Evolutionary conservation across 352 stramenopile species (phyloP).

Genomic region (Phytophthora crassamura): DNA sequence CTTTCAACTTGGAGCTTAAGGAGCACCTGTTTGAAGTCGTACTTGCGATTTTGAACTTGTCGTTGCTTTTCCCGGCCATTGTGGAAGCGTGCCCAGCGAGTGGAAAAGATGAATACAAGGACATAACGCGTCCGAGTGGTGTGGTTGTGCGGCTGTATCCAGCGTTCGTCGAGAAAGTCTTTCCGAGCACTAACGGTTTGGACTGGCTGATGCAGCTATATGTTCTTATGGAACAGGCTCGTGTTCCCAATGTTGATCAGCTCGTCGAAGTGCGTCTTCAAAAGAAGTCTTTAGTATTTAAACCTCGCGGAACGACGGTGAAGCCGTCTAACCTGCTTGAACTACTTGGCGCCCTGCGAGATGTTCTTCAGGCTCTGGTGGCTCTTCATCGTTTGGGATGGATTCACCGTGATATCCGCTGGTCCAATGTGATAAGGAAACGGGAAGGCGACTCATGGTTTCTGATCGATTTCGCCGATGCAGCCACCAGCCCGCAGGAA

Average conservation of each 20-base stretch:
- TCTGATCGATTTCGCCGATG: no score
- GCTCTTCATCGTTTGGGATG: constrained; percentile 12
- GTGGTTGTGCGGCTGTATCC: constrained; percentile 13
- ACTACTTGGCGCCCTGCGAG: constrained; percentile 13
- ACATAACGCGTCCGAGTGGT: constrained; percentile 9
- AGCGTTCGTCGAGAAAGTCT: constrained; percentile 17
- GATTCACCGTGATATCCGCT: no score
- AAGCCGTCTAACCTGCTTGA: constrained; percentile 14
- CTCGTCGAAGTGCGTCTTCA: constrained; percentile 2
- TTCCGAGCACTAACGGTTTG: constrained; percentile 11
- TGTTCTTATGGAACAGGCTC: constrained; percentile 8
- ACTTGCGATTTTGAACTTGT: constrained; percentile 29
- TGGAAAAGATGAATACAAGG: constrained; percentile 14
- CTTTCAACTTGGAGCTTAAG: constrained; percentile 19
- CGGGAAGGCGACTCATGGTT: no score
- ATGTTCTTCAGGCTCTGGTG: constrained; percentile 24
- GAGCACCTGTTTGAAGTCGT: constrained; percentile 14
- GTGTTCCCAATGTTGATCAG: constrained; percentile 23
- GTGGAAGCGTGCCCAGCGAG: constrained; percentile 12
- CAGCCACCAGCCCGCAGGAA: no score
- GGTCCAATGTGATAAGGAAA: no score
- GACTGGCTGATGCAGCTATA: constrained; percentile 12
- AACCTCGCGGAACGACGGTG: constrained; percentile 14
- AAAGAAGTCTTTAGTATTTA: constrained; percentile 10
- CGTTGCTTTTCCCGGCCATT: constrained; percentile 27